phyloP scores from a whole-genome alignment of 331 rosid species.

The Phaseolus coccineus region DNA sequence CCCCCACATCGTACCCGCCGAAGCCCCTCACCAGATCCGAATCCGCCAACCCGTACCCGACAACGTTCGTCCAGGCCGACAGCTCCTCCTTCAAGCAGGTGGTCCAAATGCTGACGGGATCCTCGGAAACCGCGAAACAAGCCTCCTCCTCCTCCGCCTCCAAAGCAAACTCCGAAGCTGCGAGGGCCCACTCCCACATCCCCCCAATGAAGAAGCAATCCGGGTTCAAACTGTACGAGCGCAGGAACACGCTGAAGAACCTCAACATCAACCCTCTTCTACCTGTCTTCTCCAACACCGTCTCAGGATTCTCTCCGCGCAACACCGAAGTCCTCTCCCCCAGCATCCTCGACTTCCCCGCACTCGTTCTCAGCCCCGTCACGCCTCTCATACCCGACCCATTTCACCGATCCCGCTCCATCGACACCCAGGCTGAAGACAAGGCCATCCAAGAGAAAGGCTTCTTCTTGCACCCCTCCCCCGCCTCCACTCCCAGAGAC shows the following conservation, averaged over 20 bases:
- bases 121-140: constrained; percentile 52
- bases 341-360: constrained; percentile 78
- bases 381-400: constrained; percentile 93
- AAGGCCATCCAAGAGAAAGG: constrained; percentile 80
- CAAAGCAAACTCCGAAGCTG: not conserved
- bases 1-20: constrained; percentile 47
- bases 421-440: constrained; percentile 63
- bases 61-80: constrained; percentile 90
- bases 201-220: constrained; percentile 65
- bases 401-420: constrained; percentile 52
- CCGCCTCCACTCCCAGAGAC: constrained; percentile 71
- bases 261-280: constrained; percentile 70
- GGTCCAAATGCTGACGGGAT: constrained; percentile 91
- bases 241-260: constrained; percentile 71
- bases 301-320: constrained; percentile 53
- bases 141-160: not conserved
- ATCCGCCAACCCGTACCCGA: constrained; percentile 71
- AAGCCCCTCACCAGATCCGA: constrained; percentile 76
- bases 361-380: constrained; percentile 84
- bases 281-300: constrained; percentile 54
- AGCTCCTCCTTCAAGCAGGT: constrained; percentile 79
- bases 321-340: constrained; percentile 77
- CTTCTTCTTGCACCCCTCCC: constrained; percentile 75
- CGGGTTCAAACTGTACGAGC: constrained; percentile 86
- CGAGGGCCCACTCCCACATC: constrained; percentile 44